phyloP scores from a whole-genome alignment of 2,329 filamentous ascomycete genomes.

The Apiospora malaysiana region DNA sequence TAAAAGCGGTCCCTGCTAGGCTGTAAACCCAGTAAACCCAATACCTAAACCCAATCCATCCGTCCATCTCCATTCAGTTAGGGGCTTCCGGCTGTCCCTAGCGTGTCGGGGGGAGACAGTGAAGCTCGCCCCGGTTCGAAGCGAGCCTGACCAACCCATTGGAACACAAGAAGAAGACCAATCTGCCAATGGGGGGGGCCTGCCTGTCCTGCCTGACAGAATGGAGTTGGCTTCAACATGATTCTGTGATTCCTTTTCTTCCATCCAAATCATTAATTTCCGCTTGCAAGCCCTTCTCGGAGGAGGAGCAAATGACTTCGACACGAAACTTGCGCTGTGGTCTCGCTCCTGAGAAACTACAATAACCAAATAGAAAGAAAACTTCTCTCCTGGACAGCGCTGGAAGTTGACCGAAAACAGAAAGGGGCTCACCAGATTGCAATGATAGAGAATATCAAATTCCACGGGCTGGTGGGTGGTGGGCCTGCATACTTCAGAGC shows the following conservation, averaged over 20 bases:
- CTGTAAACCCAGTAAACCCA: background rate
- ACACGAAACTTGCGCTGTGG: background rate
- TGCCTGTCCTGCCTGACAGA: background rate
- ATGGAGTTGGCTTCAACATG: slow-evolving; percentile 6
- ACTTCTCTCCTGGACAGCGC: background rate
- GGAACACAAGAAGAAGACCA: background rate
- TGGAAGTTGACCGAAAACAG: background rate
- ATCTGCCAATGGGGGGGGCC: slow-evolving; percentile 4
- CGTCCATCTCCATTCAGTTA: slow-evolving; percentile 1
- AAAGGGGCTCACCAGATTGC: background rate
- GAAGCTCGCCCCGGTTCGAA: slow-evolving; percentile 3
- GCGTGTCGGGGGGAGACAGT: background rate
- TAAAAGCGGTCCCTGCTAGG: slow-evolving; percentile 6
- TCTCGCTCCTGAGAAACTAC: background rate
- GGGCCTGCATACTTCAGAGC: background rate
- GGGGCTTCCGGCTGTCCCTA: slow-evolving; percentile 11
- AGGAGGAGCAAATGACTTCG: background rate
- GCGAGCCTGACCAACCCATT: background rate
- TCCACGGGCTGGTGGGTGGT: background rate
- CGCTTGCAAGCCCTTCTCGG: slow-evolving; percentile 12
- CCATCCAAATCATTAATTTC: background rate
- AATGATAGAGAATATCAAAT: background rate
- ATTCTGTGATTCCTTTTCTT: background rate
- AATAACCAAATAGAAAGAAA: background rate
- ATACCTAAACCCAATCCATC: too few relatives aligned